Conservation (phyloP, 108 stramenopile species). For the Chaetoceros tenuissimus region DNA sequence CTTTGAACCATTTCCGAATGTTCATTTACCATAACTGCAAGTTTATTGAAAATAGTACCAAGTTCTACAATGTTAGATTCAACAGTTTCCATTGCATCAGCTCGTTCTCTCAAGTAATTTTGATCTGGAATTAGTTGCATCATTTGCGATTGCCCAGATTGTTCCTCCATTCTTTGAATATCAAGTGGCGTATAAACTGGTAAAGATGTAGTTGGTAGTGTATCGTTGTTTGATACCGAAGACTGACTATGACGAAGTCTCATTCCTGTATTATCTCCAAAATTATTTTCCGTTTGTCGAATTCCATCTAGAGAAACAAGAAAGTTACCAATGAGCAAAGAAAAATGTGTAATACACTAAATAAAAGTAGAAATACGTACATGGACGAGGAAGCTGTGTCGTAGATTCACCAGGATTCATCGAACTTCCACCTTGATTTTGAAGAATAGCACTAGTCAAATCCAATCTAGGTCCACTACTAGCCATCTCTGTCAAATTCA, state of each 20-base stretch:
- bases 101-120: slow-evolving; percentile 70
- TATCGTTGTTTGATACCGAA: slow-evolving; percentile 20
- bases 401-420: slow-evolving; percentile 33
- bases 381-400: slow-evolving; percentile 34
- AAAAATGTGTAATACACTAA: slow-evolving; percentile 2
- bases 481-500: neutral
- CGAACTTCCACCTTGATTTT: slow-evolving; percentile 26
- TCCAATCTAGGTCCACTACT: slow-evolving; percentile 58
- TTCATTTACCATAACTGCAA: slow-evolving; percentile 83
- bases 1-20: slow-evolving; percentile 83
- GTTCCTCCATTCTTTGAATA: slow-evolving; percentile 82
- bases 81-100: slow-evolving; percentile 79
- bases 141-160: slow-evolving; percentile 46
- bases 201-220: slow-evolving; percentile 28
- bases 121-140: slow-evolving; percentile 85
- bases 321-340: neutral
- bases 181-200: slow-evolving; percentile 53
- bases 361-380: slow-evolving; percentile 7
- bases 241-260: neutral
- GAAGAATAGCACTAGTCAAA: slow-evolving; percentile 79
- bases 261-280: neutral
- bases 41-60: slow-evolving; percentile 79
- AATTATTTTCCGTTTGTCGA: slow-evolving; percentile 4
- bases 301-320: neutral
- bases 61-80: slow-evolving; percentile 81